Base-by-base conservation (phyloP, 495 filamentous ascomycete genomes). In the Penicillium chermesinum region DNA sequence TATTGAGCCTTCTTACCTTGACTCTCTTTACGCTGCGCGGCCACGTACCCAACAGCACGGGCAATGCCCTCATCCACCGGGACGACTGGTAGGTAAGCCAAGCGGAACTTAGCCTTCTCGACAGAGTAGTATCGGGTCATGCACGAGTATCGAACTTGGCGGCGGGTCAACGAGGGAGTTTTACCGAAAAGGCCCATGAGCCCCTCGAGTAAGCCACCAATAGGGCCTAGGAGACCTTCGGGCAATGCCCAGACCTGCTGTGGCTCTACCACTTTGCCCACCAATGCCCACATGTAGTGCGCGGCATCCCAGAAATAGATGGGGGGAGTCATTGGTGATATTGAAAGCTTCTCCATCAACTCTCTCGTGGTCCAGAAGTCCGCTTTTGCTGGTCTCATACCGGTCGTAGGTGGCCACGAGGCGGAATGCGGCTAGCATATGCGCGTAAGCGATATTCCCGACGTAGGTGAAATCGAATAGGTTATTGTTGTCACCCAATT, bases 301-400 rank as follows among this genome's bases (percentile, higher is more conserved):
- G 83, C 78, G 57, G 91, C 86, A 62, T 98, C 94, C 91, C 91
- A 98, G 76, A 98, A 98, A 62, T 95, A 95, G 17, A 95, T 74
- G 0, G 93, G n/a, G 93, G 44, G 77, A 74, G 59, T 87, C 91
- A 65, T 98, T 97, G 49, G 93, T 97, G 66, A 98, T 84, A 64
- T 96, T 80, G 79, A 97, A 98, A 17, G 86, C 86, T 65, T 97
- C 90, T 33, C 93, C 93, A 61, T 96, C 93, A 10, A 96, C 88
- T 20, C 75, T 76, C 67, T 94, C 88, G 59, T 83, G 69, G 63
- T 87, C 82, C 18, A 91, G 74, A 8, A 85, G 82, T 12, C 71
- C 70, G 34, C 73, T 78, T 30, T 73, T 65, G 34, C 79, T 65
- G 21, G 74, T 66, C 43, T 80, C 68, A 10, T 77, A 78, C 38